phyloP scores from a whole-genome alignment of 768 basidiomycete genomes.

The Leccinum disarticulatum region DNA sequence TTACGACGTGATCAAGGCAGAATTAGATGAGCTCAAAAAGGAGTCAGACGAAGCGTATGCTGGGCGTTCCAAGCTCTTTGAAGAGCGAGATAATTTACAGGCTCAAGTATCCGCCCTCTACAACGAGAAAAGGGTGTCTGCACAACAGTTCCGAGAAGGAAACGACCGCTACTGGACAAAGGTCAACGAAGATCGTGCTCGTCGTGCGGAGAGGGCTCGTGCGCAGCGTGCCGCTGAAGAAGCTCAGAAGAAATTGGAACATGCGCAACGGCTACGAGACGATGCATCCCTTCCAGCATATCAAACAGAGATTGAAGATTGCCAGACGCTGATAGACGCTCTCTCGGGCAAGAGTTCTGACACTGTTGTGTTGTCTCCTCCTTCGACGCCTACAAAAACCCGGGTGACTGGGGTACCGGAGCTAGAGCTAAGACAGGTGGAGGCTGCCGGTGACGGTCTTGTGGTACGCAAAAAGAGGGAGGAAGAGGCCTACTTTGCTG shows the following conservation, averaged over 20 bases:
- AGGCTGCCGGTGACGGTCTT: slow-evolving; percentile 61
- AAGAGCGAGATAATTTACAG: slow-evolving; percentile 79
- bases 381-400: slow-evolving; percentile 38
- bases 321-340: slow-evolving; percentile 86
- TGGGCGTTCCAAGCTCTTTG: slow-evolving; percentile 76
- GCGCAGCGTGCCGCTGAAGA: slow-evolving; percentile 78
- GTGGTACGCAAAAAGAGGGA: slow-evolving; percentile 91
- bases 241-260: slow-evolving; percentile 74
- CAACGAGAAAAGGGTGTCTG: slow-evolving; percentile 73
- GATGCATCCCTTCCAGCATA: slow-evolving; percentile 90
- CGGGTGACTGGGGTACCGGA: slow-evolving; percentile 68
- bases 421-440: slow-evolving; percentile 84
- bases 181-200: slow-evolving; percentile 84
- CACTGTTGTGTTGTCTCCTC: slow-evolving; percentile 43
- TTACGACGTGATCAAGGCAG: slow-evolving; percentile 77
- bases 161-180: slow-evolving; percentile 83
- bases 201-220: slow-evolving; percentile 74
- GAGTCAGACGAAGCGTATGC: slow-evolving; percentile 85
- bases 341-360: slow-evolving; percentile 67
- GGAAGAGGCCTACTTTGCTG: slow-evolving; percentile 79
- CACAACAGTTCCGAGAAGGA: slow-evolving; percentile 70
- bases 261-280: slow-evolving; percentile 78
- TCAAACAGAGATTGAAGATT: slow-evolving; percentile 93
- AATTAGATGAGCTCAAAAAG: slow-evolving; percentile 85
- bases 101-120: slow-evolving; percentile 68